Evolutionary conservation across 2,329 filamentous ascomycete genomes (phyloP), one percentile per base, ranked within the genome.

Genomic region (Beauveria medogensis): DNA sequence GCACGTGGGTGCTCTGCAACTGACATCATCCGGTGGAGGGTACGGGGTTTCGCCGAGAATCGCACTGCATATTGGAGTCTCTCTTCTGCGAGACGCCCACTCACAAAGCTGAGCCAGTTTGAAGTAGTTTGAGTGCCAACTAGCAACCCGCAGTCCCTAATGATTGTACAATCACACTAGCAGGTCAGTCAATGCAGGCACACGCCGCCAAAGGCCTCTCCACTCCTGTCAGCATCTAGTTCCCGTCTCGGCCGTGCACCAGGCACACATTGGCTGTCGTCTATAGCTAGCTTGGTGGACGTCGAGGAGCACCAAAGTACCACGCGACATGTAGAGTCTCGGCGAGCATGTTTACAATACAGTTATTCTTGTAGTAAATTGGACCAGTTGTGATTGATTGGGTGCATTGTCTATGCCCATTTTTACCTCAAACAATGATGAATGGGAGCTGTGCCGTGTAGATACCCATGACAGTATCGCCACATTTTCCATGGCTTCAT

Each of bases 211-310:
- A 50, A 34, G 44, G 22, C 46, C 8, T 3, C 40, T 59, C 56
- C 56, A 59, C 55, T 46, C 28, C 28, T 30, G 56, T 52, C 56
- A 59, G 47, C 55, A 26, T 44, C 47, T 52, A 52, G 47, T 34
- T 59, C 56, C 47, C 47, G 47, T 52, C 56, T 37, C 18, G 48
- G 22, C 41, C 20, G n/a, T 6, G 46, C 55, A 46, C 46, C 8
- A 26, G 46, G 46, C 37, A 43, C 55, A 40, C 20, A 20, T 28
- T 26, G 9, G 30, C 30, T 30, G 30, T 30, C 10, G 28, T n/a
- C 14, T 18, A 26, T 48, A 8, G 22, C 28, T 9, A 47, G 16
- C n/a, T 26, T 20, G n/a, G 26, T 22, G n/a, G 26, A 8, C 3
- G 26, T 20, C 26, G 10, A 47, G 7, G n/a, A 12, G 16, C 12